Conservation (phyloP, 495 filamentous ascomycete genomes). For the Penicillium desertorum region DNA sequence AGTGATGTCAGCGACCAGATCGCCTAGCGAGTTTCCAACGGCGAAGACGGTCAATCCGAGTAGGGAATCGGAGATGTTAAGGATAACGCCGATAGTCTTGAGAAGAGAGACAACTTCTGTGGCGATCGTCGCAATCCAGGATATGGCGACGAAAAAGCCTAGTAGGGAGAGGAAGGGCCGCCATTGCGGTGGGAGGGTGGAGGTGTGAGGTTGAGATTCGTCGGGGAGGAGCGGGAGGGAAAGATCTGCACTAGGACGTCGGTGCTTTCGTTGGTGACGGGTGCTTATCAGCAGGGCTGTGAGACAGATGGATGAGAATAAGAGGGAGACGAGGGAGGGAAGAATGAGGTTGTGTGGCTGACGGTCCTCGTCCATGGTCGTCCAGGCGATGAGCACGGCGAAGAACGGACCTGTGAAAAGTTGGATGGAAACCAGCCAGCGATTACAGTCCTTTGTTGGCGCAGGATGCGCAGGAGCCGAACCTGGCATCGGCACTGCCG, state of each 20-base stretch:
- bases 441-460: conserved; percentile 67
- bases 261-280: conserved; percentile 29
- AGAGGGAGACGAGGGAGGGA: conserved; percentile 65
- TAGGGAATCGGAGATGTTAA: conserved; percentile 93
- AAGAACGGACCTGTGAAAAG: conserved; percentile 87
- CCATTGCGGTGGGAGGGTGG: conserved; percentile 57
- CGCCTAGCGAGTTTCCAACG: conserved; percentile 91
- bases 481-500: conserved; percentile 27
- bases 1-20: conserved; percentile 92
- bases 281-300: conserved; percentile 63
- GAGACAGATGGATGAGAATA: conserved; percentile 66
- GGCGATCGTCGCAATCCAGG: conserved; percentile 96
- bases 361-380: conserved; percentile 57
- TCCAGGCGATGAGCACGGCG: conserved; percentile 73
- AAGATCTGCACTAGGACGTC: not conserved
- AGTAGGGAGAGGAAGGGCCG: conserved; percentile 78
- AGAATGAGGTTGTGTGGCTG: conserved; percentile 54
- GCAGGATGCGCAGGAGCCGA: conserved; percentile 17
- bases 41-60: conserved; percentile 95
- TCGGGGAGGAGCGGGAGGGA: not conserved
- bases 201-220: conserved; percentile 22
- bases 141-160: conserved; percentile 87
- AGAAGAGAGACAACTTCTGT: conserved; percentile 94
- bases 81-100: conserved; percentile 88
- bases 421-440: conserved; percentile 84